Conservation (phyloP, 2,329 filamentous ascomycete genomes). For the Akanthomyces muscarius region DNA sequence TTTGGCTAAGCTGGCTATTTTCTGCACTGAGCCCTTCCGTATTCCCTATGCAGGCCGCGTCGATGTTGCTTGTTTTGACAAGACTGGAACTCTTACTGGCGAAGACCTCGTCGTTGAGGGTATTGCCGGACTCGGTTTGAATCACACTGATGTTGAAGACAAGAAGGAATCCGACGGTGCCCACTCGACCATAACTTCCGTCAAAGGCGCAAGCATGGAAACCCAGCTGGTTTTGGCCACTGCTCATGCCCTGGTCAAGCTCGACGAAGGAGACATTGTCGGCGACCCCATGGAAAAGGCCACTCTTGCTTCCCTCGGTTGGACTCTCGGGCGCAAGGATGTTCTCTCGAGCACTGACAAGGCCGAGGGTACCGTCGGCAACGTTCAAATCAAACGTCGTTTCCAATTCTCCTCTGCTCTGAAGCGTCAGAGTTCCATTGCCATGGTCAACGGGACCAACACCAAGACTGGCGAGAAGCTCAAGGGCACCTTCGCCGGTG, state of each 20-base stretch:
- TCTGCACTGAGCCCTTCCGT: constrained; percentile 97
- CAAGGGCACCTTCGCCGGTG: constrained; percentile 84
- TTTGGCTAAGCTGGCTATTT: constrained; percentile 91
- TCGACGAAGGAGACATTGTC: constrained; percentile 95
- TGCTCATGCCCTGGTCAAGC: constrained; percentile 89
- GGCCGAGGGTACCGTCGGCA: constrained; percentile 48
- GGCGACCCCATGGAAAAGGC: constrained; percentile 99
- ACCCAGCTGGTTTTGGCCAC: constrained; percentile 92
- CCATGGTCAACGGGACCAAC: constrained; percentile 71
- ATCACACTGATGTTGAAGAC: constrained; percentile 60
- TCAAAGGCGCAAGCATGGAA: constrained; percentile 67
- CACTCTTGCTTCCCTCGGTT: constrained; percentile 82
- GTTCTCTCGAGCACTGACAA: constrained; percentile 61
- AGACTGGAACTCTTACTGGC: constrained; percentile 93
- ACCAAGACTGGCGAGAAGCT: constrained; percentile 69
- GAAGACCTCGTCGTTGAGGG: constrained; percentile 97
- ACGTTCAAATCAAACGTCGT: constrained; percentile 89
- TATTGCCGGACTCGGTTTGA: constrained; percentile 81
- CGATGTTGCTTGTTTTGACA: constrained; percentile 96
- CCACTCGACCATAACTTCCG: constrained; percentile 71
- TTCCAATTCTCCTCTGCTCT: constrained; percentile 98
- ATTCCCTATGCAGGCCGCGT: constrained; percentile 95
- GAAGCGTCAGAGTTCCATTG: constrained; percentile 93
- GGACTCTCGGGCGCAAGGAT: constrained; percentile 89
- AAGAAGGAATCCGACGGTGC: constrained; percentile 72